A percentile compares a stretch with the other conserved stretches of the same genome.
Evolutionary conservation across 768 basidiomycete genomes (phyloP).

Genomic region (Podaxis sp.): DNA sequence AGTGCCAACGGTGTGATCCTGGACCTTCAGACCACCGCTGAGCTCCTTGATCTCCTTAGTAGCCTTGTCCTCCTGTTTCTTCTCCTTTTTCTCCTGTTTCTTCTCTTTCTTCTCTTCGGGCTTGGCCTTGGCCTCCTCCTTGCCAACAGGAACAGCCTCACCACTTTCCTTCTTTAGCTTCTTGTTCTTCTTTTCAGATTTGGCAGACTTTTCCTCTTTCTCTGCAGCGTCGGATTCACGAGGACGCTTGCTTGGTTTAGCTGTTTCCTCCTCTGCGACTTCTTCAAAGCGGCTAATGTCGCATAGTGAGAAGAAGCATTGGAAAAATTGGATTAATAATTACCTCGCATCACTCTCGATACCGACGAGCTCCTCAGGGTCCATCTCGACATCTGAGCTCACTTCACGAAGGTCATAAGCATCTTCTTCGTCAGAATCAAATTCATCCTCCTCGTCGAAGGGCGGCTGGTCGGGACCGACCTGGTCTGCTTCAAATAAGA

Average conservation of each 20-base stretch:
- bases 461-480: constrained; percentile 46
- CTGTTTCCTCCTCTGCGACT: constrained; percentile 44
- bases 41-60: constrained; percentile 44
- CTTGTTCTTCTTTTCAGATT: constrained; percentile 69
- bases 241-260: constrained; percentile 64
- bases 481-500: constrained; percentile 47
- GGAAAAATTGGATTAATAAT: constrained; percentile 19
- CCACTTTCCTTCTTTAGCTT: constrained; percentile 68
- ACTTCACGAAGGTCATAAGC: constrained; percentile 71
- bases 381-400: constrained; percentile 81
- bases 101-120: constrained; percentile 29
- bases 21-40: constrained; percentile 71
- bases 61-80: constrained; percentile 32
- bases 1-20: constrained; percentile 75
- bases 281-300: constrained; percentile 72
- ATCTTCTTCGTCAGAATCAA: constrained; percentile 56
- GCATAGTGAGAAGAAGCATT: not conserved
- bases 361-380: constrained; percentile 59
- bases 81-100: constrained; percentile 34
- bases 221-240: constrained; percentile 56
- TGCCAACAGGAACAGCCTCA: constrained; percentile 34
- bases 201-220: constrained; percentile 33
- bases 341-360: constrained; percentile 58
- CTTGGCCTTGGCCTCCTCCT: constrained; percentile 33
- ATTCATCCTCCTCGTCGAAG: constrained; percentile 39